A percentile compares a stretch with the other conserved stretches of the same genome.
phyloP scores from a whole-genome alignment of 345 rosid genomes.

The Hibiscus syriacus region DNA sequence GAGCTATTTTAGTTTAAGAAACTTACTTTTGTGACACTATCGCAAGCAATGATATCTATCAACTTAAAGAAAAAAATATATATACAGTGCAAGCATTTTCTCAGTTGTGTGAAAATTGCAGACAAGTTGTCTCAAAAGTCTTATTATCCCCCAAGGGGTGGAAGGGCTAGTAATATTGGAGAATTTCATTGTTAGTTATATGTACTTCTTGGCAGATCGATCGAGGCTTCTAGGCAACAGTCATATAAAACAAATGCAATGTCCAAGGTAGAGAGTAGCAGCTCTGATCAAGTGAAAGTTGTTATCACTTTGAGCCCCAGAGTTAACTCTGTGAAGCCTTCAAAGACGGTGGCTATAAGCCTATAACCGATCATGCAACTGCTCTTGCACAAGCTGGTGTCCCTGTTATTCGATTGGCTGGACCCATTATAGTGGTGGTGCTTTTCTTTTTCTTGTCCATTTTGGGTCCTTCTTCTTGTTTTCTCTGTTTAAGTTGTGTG shows the following conservation, averaged over 20 bases:
- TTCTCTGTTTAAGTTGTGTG: not conserved
- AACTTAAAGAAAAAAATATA: too few relatives aligned
- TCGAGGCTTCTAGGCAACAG: conserved; percentile 19
- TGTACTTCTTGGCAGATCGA: conserved; percentile 23
- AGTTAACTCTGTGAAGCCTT: conserved; percentile 79
- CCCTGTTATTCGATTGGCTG: conserved; percentile 82
- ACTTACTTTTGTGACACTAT: too few relatives aligned
- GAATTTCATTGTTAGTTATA: not conserved
- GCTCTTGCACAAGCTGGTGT: conserved; percentile 85
- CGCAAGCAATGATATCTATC: too few relatives aligned
- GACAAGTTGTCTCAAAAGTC: not conserved
- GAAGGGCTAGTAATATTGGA: not conserved
- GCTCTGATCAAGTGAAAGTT: conserved; percentile 30
- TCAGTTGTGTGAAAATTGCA: not conserved
- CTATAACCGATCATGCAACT: conserved; percentile 78
- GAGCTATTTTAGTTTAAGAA: too few relatives aligned
- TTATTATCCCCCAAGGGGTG: not conserved
- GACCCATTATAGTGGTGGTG: conserved; percentile 67
- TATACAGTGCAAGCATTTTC: too few relatives aligned
- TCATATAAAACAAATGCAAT: conserved; percentile 30
- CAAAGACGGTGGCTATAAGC: conserved; percentile 94
- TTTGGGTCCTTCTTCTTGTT: not conserved
- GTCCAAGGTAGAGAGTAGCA: conserved; percentile 37
- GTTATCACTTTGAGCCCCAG: conserved; percentile 76
- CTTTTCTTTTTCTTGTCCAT: not conserved